A percentile compares a stretch with the other conserved stretches of the same genome.
Evolutionary conservation across 2,329 filamentous ascomycete species (phyloP).

Genomic region (Lecanoromycetidae sp.): DNA sequence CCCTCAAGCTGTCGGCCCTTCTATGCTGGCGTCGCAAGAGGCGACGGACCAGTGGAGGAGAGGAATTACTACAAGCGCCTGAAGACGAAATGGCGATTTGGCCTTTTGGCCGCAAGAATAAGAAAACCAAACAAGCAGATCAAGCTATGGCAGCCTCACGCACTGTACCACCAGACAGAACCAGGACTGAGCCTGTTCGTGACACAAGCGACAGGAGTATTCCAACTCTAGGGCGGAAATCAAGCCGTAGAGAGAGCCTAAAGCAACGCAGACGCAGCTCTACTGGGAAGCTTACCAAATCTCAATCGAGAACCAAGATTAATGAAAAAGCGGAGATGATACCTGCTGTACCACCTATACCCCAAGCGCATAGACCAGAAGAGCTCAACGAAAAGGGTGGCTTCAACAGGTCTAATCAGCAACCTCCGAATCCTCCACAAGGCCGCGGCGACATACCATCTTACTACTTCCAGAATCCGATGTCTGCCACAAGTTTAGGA

Average conservation of each 20-base stretch:
- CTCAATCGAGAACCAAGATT: constrained; percentile 10
- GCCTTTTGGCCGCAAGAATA: constrained; percentile 58
- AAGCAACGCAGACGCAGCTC: constrained; percentile 23
- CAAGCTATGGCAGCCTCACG: constrained; percentile 34
- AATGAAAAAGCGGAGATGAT: constrained; percentile 13
- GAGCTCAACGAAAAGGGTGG: constrained; percentile 17
- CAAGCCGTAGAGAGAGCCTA: constrained; percentile 25
- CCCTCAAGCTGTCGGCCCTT: constrained; percentile 15
- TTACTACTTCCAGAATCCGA: constrained; percentile 24
- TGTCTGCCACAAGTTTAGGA: constrained; percentile 28
- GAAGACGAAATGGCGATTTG: constrained; percentile 57
- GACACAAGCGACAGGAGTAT: constrained; percentile 19
- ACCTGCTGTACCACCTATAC: constrained; percentile 10
- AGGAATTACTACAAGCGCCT: constrained; percentile 12
- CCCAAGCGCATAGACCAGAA: constrained; percentile 10
- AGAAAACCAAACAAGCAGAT: constrained; percentile 50
- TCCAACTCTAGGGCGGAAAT: constrained; percentile 21
- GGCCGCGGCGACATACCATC: constrained; percentile 17
- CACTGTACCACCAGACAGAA: constrained; percentile 4
- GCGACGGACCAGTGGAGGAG: constrained; percentile 17
- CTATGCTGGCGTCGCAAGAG: constrained; percentile 18
- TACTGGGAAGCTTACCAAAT: constrained; percentile 16
- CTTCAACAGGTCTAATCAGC: constrained; percentile 12
- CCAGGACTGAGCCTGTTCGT: constrained; percentile 25
- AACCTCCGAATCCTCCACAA: constrained; percentile 8